Base-by-base conservation (phyloP, 495 filamentous ascomycete genomes). In the Hypoxylon rickii region DNA sequence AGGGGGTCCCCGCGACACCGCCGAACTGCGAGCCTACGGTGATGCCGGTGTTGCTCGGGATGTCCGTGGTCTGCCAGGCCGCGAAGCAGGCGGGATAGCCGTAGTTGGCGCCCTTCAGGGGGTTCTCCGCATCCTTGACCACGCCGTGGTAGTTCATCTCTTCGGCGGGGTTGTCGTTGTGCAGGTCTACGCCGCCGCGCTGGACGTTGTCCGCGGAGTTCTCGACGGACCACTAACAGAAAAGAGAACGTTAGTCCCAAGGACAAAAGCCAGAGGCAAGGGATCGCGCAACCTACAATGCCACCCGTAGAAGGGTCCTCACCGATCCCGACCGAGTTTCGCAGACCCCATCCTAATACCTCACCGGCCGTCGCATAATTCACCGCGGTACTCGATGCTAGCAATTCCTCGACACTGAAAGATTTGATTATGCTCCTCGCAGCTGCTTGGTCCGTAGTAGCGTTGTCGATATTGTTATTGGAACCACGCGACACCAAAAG, bases 111-210 rank as follows among this genome's bases (percentile, higher is more conserved):
- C 69, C 71, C 22, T 73, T 68, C 12, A 67, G 36, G 1, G 68
- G 50, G 41, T 75, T 75, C 7, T 68, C 71, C 20, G 81, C 78
- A 44, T 74, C 72, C 17, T 75, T 70, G 11, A 88, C 65, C 41
- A 75, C 74, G 1, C 86, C 86, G 38, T 84, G 84, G 68, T 78
- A 88, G 65, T 87, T 88, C 47, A 87, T 58, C 59, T 87, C 84
- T 64, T 89, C 86, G 3, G 81, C 86, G 0, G 86, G 86, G 56
- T 87, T 88, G 44, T 87, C 72, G 51, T 81, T 69, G 58, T 86
- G 83, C 37, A 88, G 76, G 55, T 87, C 83, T 16, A 76, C 60
- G 7, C 76, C 77, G 37, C 74, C 64, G 12, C 85, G 70, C 3
- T 50, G 61, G 29, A 87, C 72, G 3, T 86, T 47, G 64, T 89